These are phyloP conservation scores for Sugiyamaella paludigena DNA, from an alignment of 1,139 yeast genomes.

Conservation along the genomic window DNA sequence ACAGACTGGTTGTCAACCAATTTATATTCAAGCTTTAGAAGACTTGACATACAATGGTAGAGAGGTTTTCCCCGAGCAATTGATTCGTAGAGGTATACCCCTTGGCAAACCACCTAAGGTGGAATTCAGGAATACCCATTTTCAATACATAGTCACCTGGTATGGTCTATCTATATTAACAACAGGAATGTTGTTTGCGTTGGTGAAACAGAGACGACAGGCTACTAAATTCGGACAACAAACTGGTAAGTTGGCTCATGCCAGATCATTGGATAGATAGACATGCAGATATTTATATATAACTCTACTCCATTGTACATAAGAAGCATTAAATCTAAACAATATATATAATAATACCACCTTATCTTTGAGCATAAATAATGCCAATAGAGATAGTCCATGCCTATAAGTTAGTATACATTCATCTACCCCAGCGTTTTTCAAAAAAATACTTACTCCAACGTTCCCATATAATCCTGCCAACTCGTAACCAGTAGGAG, in stretches of 20 bases:
- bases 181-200: constrained; percentile 57
- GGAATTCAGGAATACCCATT: constrained; percentile 80
- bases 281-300: no score
- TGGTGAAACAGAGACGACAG: constrained; percentile 40
- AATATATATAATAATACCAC: constrained; percentile 4
- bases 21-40: constrained; percentile 69
- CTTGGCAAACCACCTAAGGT: constrained; percentile 78
- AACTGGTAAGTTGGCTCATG: constrained; percentile 31
- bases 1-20: constrained; percentile 63
- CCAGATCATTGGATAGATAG: constrained; percentile 17
- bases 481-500: constrained; percentile 58
- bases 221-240: constrained; percentile 16
- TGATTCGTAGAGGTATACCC: constrained; percentile 79
- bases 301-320: constrained; percentile 1
- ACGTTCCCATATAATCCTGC: constrained; percentile 68
- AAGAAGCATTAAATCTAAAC: constrained; percentile 2
- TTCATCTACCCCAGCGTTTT: no score
- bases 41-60: constrained; percentile 27
- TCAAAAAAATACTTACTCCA: constrained; percentile 41
- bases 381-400: constrained; percentile 79
- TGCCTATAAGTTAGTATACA: constrained; percentile 8
- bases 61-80: constrained; percentile 33
- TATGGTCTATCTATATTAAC: constrained; percentile 78
- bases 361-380: constrained; percentile 39
- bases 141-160: constrained; percentile 94